Percentiles rank a stretch among this genome's conserved stretches.
Conservation (phyloP, 176 grass and related monocot genomes). For the Ampelocalamus luodianensis region DNA sequence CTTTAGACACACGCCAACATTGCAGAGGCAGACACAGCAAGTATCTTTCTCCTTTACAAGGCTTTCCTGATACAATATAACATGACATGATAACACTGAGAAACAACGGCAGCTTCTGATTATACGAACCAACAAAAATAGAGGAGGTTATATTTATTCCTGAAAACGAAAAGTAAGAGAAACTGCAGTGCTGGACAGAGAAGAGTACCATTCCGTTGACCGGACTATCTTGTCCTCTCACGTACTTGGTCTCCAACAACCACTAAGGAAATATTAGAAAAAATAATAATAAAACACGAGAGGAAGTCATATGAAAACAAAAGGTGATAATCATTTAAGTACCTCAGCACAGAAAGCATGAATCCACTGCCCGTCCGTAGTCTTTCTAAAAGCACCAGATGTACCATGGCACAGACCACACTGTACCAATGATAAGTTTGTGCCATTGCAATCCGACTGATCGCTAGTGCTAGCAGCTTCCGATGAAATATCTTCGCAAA, state of each 20-base stretch:
- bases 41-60: slow-evolving; percentile 70
- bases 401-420: slow-evolving; percentile 80
- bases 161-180: slow-evolving; percentile 26
- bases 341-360: slow-evolving; percentile 99
- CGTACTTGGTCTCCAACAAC: slow-evolving; percentile 78
- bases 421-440: slow-evolving; percentile 40
- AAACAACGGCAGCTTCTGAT: background rate
- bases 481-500: slow-evolving; percentile 68
- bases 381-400: slow-evolving; percentile 90
- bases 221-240: slow-evolving; percentile 77
- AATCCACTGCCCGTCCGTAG: slow-evolving; percentile 78
- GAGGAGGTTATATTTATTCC: background rate
- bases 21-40: slow-evolving; percentile 71
- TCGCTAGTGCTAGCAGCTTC: slow-evolving; percentile 43
- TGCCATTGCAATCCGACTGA: slow-evolving; percentile 53
- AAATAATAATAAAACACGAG: background rate
- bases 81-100: slow-evolving; percentile 23
- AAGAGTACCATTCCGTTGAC: slow-evolving; percentile 85
- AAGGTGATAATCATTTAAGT: slow-evolving; percentile 42
- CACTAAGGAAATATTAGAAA: slow-evolving; percentile 64
- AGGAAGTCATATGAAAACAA: slow-evolving; percentile 11
- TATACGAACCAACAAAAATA: background rate
- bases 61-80: slow-evolving; percentile 68
- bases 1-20: slow-evolving; percentile 77
- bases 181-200: slow-evolving; percentile 20